phyloP scores from a whole-genome alignment of 1,284 basidiomycete genomes.

The Ustilago crameri region DNA sequence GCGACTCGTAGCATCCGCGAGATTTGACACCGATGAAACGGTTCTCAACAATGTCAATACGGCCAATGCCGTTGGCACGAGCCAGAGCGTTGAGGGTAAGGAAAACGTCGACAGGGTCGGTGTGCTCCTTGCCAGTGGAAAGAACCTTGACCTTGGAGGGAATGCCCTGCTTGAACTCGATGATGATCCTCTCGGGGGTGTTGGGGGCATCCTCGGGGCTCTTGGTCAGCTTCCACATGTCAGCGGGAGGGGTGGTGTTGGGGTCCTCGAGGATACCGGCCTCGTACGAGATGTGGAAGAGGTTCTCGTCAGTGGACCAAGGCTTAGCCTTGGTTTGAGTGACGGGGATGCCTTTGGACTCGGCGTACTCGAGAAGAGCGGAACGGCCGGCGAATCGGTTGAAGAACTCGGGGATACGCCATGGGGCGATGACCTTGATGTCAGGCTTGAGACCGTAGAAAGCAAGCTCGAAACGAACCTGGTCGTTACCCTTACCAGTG shows the following conservation, averaged over 20 bases:
- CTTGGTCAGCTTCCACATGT: slow-evolving; percentile 99
- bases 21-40: slow-evolving; percentile 99
- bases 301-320: slow-evolving; percentile 96
- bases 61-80: slow-evolving; percentile 92
- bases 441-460: slow-evolving; percentile 98
- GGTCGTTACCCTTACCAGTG: slow-evolving; percentile 99
- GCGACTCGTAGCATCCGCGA: slow-evolving; percentile 97
- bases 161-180: slow-evolving; percentile 80
- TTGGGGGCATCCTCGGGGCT: slow-evolving; percentile 84
- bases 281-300: slow-evolving; percentile 99
- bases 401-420: slow-evolving; percentile 97
- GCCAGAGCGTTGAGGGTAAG: slow-evolving; percentile 89
- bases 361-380: slow-evolving; percentile 89
- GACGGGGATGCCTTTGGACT: slow-evolving; percentile 89
- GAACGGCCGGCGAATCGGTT: slow-evolving; percentile 94
- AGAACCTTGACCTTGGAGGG: slow-evolving; percentile 69
- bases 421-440: slow-evolving; percentile 98
- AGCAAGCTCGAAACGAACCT: slow-evolving; percentile 98
- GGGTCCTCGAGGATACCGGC: slow-evolving; percentile 98
- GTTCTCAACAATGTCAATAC: slow-evolving; percentile 99
- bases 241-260: slow-evolving; percentile 89
- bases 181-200: slow-evolving; percentile 79
- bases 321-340: slow-evolving; percentile 95
- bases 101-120: slow-evolving; percentile 96
- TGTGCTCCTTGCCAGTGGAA: slow-evolving; percentile 69